Evolutionary conservation across 495 filamentous ascomycete species (phyloP).

Genomic region (Xylaria curta): DNA sequence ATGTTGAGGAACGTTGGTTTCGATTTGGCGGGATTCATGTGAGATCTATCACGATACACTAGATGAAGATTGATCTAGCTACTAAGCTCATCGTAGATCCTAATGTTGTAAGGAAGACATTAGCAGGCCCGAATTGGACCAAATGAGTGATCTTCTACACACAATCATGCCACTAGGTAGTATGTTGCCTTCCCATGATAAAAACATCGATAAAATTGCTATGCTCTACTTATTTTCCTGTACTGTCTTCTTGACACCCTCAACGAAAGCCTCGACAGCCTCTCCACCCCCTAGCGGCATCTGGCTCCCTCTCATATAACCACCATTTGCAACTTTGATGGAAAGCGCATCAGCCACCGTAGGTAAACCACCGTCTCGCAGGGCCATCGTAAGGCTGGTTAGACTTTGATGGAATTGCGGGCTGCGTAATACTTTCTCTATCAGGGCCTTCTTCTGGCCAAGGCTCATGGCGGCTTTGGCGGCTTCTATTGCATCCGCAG

Average conservation of each 20-base stretch:
- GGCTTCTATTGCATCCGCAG: constrained; percentile 68
- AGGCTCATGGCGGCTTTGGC: constrained; percentile 76
- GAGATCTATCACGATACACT: not conserved
- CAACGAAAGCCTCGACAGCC: constrained; percentile 87
- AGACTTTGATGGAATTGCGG: constrained; percentile 92
- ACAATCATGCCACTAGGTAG: not conserved
- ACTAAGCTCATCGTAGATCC: not conserved
- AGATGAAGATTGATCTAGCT: not conserved
- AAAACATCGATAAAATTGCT: not conserved
- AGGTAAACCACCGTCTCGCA: constrained; percentile 91
- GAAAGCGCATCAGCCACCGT: constrained; percentile 86
- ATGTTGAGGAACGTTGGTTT: not conserved
- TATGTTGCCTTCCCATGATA: not conserved
- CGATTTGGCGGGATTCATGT: not conserved
- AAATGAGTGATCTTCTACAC: not conserved
- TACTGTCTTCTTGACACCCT: constrained; percentile 81
- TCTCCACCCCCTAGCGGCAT: constrained; percentile 88
- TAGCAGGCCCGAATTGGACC: not conserved
- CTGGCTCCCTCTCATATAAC: constrained; percentile 73
- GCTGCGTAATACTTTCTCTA: constrained; percentile 83
- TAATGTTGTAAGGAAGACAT: not conserved
- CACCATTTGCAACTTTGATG: constrained; percentile 80
- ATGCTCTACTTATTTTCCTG: constrained; percentile 53
- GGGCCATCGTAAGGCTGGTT: constrained; percentile 79
- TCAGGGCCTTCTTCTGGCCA: constrained; percentile 78